Conservation (phyloP, 1,284 basidiomycete genomes). For the Ceratorhiza oryzae-sativae region DNA sequence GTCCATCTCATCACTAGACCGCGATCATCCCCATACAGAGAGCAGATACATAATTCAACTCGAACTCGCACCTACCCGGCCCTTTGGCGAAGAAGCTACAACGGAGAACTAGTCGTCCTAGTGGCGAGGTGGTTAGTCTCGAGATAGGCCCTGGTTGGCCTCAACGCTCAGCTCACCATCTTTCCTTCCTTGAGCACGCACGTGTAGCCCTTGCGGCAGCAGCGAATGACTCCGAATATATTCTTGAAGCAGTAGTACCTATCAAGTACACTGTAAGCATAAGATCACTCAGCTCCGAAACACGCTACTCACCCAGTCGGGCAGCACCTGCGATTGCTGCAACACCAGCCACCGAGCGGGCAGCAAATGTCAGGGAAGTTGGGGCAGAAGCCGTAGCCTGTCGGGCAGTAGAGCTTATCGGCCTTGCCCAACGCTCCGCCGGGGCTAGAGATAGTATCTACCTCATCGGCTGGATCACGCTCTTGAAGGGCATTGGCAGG, state of each 20-base stretch:
- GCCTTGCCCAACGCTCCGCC: neutral
- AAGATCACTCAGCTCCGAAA: too few relatives aligned
- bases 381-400: neutral
- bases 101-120: too few relatives aligned
- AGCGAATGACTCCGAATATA: slow-evolving; percentile 1
- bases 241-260: neutral
- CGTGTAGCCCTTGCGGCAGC: slow-evolving; percentile 11
- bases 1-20: too few relatives aligned
- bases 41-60: too few relatives aligned
- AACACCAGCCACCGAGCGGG: slow-evolving; percentile 9
- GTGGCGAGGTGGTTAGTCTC: too few relatives aligned
- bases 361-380: slow-evolving; percentile 1
- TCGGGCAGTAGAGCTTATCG: neutral
- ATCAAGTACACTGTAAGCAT: too few relatives aligned
- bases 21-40: too few relatives aligned
- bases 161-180: neutral
- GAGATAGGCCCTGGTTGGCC: too few relatives aligned
- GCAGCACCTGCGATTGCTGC: neutral
- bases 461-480: neutral
- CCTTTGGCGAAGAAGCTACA: too few relatives aligned
- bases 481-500: neutral
- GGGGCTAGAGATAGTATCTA: too few relatives aligned
- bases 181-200: neutral
- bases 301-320: too few relatives aligned
- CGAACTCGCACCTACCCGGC: too few relatives aligned